Base-by-base conservation (phyloP, 2,329 filamentous ascomycete species). In the Colletotrichum sp. region DNA sequence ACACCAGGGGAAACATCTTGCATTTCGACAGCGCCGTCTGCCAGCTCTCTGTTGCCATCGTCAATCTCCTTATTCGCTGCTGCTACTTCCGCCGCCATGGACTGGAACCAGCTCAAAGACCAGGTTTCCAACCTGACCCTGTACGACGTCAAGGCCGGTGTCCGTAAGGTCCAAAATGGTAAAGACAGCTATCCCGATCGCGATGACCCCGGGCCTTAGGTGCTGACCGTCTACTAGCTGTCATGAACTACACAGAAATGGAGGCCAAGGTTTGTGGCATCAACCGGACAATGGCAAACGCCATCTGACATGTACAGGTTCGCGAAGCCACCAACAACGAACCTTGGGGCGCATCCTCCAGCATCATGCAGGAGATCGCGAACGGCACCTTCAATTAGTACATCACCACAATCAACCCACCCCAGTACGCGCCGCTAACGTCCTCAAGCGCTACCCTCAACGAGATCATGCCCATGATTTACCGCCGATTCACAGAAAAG, bases 381-480 rank as follows among this genome's bases (percentile, higher is more conserved):
- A 98, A 96, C 85, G 97, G 93, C 82, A 99, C 97, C 75, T 98
- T 98, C 87, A 99, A 96, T 88, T 99, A 99, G 97, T 99, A 89
- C 60, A 32, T n/a, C 12, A 52, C 43, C 15, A 24, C 59, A 64
- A n/a, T 10, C 70, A 28, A 7, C 21, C 28, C 18, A 55, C 13
- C 12, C 52, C 26, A n/a, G 9, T n/a, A 24, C 32, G 60, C 64
- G 36, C n/a, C 30, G 66, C 75, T 71, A 64, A 77, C 71, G 64
- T 57, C 18, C 48, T 61, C 28, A 57, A 98, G 96, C 84, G 96
- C 98, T 92, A 92, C 96, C 68, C 92, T 99, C 73, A 99, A 99
- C 86, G 97, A 99, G 86, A 99, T 99, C 84, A 99, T 99, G 97
- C 97, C 97, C 79, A 97, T 99, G 95, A 98, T 99, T 83, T 99